Evolutionary conservation across 2,329 filamentous ascomycete species (phyloP).

Genomic region (Colletotrichum somersetense): DNA sequence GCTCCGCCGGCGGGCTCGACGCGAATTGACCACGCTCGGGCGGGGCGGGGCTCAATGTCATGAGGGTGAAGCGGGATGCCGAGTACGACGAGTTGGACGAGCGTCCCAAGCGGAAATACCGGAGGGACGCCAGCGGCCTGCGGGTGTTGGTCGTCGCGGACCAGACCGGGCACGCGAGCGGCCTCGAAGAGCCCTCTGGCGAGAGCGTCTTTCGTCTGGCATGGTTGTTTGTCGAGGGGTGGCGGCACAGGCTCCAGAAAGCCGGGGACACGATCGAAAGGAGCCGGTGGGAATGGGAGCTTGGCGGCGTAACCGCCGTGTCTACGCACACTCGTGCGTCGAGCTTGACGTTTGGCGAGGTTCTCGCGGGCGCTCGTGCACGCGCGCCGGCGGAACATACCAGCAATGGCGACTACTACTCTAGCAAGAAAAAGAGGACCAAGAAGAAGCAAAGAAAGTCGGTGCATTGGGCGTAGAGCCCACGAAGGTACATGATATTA

Average conservation of each 20-base stretch:
- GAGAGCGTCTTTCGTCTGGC: conserved; percentile 50
- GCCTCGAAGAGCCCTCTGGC: conserved; percentile 37
- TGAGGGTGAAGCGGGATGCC: conserved; percentile 33
- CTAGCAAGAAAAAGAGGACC: conserved; percentile 8
- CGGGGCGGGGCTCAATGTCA: conserved; percentile 40
- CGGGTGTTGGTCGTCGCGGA: conserved; percentile 28
- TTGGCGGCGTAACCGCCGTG: conserved; percentile 43
- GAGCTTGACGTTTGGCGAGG: conserved; percentile 17
- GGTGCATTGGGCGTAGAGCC: conserved; percentile 36
- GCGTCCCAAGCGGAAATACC: conserved; percentile 24
- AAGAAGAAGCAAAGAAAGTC: conserved; percentile 27
- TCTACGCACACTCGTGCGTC: conserved; percentile 24
- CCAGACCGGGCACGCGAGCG: background rate
- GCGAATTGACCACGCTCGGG: conserved; percentile 57
- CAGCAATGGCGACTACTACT: background rate
- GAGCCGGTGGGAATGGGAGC: conserved; percentile 50
- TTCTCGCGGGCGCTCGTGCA: conserved; percentile 23
- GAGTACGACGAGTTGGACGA: conserved; percentile 30
- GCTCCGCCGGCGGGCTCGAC: conserved; percentile 36
- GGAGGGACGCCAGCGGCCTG: conserved; percentile 26
- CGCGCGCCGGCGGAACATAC: conserved; percentile 12
- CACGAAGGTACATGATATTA: conserved; percentile 12
- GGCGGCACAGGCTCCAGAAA: conserved; percentile 50
- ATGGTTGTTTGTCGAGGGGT: conserved; percentile 55
- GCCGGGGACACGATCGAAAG: conserved; percentile 52